Base-by-base conservation (phyloP, 768 basidiomycete genomes). In the Sarcomyxa edulis region DNA sequence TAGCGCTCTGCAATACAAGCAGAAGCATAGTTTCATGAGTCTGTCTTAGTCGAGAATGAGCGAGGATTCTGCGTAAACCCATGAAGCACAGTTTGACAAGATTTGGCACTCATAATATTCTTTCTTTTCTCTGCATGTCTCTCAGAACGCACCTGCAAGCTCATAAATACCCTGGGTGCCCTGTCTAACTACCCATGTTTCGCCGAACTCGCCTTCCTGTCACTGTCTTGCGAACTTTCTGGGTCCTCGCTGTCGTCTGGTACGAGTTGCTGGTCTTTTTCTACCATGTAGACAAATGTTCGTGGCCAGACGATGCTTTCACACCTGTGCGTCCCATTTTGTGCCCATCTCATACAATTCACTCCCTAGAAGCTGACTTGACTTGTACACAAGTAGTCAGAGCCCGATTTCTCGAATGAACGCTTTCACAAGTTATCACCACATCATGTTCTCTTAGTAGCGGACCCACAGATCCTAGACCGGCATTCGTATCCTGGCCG, bases 381-480 rank as follows among this genome's bases (percentile, higher is more conserved):
- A 35, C 11, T 20, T 26, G 29, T 35, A 46, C n/a, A n/a, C 45
- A 40, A 47, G 14, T 28, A 29, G 25, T 19, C 23, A 5, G 19
- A 23, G 20, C 37, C 27, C 32, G 15, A 30, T 25, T 29, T 30
- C 32, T 26, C 39, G 46, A n/a, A n/a, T n/a, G n/a, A n/a, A n/a
- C 35, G 28, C 40, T n/a, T 37, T 45, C 42, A 6, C 47, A 46
- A 21, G 32, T 40, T 35, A 46, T 51, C 24, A 54, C 51, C 42
- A 44, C 65, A 43, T 46, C 85, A 81, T 56, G 65, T 90, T 15
- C 76, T 96, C n/a, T 64, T 95, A 32, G 65, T 93, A 24, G 82
- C 93, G 9, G 94, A 96, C 60, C 87, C 92, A 0, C 92, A 95
- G 59, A 76, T 95, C 19, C 70, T 90, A 31, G 82, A 93, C 56